These are phyloP conservation scores for Babesia microti DNA, from an alignment of 169 alveolate species.

Conservation along the genomic window DNA sequence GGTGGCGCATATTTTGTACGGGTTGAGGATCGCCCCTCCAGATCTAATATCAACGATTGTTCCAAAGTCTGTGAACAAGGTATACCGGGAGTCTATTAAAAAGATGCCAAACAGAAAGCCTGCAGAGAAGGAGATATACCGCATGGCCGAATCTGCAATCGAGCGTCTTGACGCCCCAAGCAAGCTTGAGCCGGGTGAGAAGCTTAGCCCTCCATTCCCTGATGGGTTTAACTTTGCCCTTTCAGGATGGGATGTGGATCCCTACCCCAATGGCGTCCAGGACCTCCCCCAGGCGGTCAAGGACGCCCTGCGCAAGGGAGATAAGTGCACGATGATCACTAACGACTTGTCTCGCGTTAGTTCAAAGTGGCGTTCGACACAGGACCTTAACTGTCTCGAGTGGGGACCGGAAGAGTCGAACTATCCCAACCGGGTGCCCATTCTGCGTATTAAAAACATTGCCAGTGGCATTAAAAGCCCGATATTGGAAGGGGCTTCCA, in stretches of 20 bases:
- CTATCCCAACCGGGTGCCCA: slow-evolving; percentile 63
- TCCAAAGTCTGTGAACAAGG: slow-evolving; percentile 47
- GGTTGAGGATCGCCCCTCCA: slow-evolving; percentile 39
- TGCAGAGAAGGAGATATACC: slow-evolving; percentile 40
- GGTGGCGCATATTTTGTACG: slow-evolving; percentile 43
- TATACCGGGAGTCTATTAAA: slow-evolving; percentile 25
- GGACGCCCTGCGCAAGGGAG: slow-evolving; percentile 76
- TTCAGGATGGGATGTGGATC: slow-evolving; percentile 80
- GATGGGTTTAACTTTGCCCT: slow-evolving; percentile 58
- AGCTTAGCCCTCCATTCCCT: too few relatives aligned
- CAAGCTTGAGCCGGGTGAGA: neutral
- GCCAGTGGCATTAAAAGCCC: slow-evolving; percentile 78
- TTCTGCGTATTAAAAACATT: slow-evolving; percentile 74
- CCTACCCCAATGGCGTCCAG: slow-evolving; percentile 84
- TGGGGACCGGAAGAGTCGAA: slow-evolving; percentile 73
- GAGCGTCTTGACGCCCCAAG: slow-evolving; percentile 23
- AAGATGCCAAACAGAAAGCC: slow-evolving; percentile 41
- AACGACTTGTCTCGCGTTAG: slow-evolving; percentile 51
- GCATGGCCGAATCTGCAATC: slow-evolving; percentile 28
- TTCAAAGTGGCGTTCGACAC: slow-evolving; percentile 67
- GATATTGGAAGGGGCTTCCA: slow-evolving; percentile 65
- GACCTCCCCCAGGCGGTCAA: slow-evolving; percentile 72
- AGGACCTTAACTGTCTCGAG: slow-evolving; percentile 70
- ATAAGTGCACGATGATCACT: slow-evolving; percentile 47
- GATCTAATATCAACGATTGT: slow-evolving; percentile 51